Conservation (phyloP, 345 rosid species). For the Linum trigynum region DNA sequence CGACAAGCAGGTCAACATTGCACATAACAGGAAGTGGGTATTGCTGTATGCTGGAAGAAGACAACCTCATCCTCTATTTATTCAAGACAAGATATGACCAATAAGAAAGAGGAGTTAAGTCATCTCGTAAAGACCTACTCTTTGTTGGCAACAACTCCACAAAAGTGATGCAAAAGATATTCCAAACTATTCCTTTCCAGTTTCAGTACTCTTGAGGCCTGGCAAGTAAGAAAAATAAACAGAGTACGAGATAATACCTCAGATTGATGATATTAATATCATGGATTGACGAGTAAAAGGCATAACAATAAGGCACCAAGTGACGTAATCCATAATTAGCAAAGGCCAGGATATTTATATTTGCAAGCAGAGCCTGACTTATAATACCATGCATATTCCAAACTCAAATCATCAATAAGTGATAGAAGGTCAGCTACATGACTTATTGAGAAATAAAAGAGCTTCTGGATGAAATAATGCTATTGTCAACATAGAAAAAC, state of each 20-base stretch:
- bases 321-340: no score
- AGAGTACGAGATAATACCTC: background rate
- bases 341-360: background rate
- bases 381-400: background rate
- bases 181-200: constrained; percentile 87
- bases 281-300: no score
- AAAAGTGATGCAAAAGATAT: constrained; percentile 58
- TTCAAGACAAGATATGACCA: background rate
- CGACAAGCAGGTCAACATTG: constrained; percentile 20
- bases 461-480: background rate
- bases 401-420: background rate
- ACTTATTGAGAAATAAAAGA: background rate
- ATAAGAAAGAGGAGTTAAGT: constrained; percentile 6
- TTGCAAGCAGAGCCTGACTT: background rate
- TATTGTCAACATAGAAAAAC: background rate
- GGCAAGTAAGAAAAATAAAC: constrained; percentile 15
- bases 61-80: background rate
- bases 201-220: constrained; percentile 88
- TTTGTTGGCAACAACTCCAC: constrained; percentile 81
- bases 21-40: background rate
- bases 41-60: background rate
- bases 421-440: background rate
- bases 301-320: no score
- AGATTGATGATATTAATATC: background rate
- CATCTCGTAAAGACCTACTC: constrained; percentile 38